Evolutionary conservation across 106 monocot species (phyloP).

Genomic region (Ottelia alismoides): DNA sequence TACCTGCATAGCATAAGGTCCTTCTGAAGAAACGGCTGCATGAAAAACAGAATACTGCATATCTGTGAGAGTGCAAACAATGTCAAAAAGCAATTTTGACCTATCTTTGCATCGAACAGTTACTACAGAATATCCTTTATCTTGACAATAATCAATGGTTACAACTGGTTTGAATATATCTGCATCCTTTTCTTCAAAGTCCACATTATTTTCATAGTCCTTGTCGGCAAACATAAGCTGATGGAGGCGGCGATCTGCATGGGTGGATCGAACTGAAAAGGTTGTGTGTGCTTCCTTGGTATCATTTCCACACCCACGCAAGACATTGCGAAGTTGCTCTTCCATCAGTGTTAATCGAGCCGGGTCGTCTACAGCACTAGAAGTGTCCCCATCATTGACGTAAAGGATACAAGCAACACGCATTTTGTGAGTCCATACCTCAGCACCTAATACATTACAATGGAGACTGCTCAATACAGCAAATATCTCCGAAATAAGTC

Average conservation of each 20-base stretch:
- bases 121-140: slow-evolving; percentile 91
- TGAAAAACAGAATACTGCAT: slow-evolving; percentile 90
- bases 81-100: slow-evolving; percentile 76
- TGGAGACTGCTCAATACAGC: slow-evolving; percentile 52
- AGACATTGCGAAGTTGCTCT: slow-evolving; percentile 43
- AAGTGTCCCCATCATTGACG: slow-evolving; percentile 55
- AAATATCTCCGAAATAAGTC: slow-evolving; percentile 84
- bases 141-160: slow-evolving; percentile 62
- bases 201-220: slow-evolving; percentile 38
- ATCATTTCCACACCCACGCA: slow-evolving; percentile 40
- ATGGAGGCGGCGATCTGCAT: slow-evolving; percentile 81
- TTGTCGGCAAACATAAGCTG: slow-evolving; percentile 79
- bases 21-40: slow-evolving; percentile 76
- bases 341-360: slow-evolving; percentile 40
- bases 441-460: slow-evolving; percentile 78
- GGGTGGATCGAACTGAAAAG: slow-evolving; percentile 43
- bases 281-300: slow-evolving; percentile 32
- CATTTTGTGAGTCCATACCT: slow-evolving; percentile 84
- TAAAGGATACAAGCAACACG: slow-evolving; percentile 75
- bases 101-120: slow-evolving; percentile 73
- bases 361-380: slow-evolving; percentile 36
- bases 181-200: slow-evolving; percentile 1
- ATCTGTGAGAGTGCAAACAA: slow-evolving; percentile 88
- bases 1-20: slow-evolving; percentile 60
- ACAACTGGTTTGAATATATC: slow-evolving; percentile 35